Conservation (phyloP, 2,329 filamentous ascomycete genomes). For the Coniochaeta ligniaria region DNA sequence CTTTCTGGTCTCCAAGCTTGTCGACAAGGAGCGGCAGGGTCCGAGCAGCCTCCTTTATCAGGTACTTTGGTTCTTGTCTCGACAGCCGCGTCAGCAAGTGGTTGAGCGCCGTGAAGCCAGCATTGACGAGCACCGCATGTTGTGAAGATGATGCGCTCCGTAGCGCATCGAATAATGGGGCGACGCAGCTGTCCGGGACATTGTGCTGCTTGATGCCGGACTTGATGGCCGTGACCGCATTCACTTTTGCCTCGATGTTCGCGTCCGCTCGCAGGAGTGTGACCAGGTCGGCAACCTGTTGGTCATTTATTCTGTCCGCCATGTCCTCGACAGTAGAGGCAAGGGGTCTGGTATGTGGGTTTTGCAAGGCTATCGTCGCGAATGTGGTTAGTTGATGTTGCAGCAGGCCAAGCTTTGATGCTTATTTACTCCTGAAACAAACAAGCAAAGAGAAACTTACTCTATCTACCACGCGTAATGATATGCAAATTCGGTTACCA, state of each 20-base stretch:
- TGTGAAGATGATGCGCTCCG: slow-evolving; percentile 68
- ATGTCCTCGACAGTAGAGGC: slow-evolving; percentile 19
- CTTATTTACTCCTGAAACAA: background rate
- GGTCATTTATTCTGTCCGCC: slow-evolving; percentile 25
- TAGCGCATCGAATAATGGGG: slow-evolving; percentile 74
- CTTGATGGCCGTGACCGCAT: slow-evolving; percentile 66
- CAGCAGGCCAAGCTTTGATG: background rate
- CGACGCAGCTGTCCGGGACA: slow-evolving; percentile 67
- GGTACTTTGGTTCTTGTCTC: slow-evolving; percentile 72
- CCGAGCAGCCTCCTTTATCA: slow-evolving; percentile 62
- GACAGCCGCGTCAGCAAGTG: slow-evolving; percentile 81
- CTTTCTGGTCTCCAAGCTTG: slow-evolving; percentile 80
- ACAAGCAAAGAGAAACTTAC: background rate
- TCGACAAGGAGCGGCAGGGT: slow-evolving; percentile 74
- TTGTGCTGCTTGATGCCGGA: slow-evolving; percentile 89
- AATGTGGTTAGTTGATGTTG: background rate
- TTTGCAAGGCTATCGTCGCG: background rate
- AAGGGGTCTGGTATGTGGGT: background rate
- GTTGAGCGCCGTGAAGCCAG: slow-evolving; percentile 80
- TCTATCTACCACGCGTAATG: background rate
- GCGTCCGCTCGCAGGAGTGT: slow-evolving; percentile 41
- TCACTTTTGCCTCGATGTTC: slow-evolving; percentile 54
- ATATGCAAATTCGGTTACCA: background rate
- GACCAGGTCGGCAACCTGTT: slow-evolving; percentile 33
- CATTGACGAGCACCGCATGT: slow-evolving; percentile 70